Conservation (phyloP, 2,329 filamentous ascomycete genomes). For the Salinomyces thailandicus region DNA sequence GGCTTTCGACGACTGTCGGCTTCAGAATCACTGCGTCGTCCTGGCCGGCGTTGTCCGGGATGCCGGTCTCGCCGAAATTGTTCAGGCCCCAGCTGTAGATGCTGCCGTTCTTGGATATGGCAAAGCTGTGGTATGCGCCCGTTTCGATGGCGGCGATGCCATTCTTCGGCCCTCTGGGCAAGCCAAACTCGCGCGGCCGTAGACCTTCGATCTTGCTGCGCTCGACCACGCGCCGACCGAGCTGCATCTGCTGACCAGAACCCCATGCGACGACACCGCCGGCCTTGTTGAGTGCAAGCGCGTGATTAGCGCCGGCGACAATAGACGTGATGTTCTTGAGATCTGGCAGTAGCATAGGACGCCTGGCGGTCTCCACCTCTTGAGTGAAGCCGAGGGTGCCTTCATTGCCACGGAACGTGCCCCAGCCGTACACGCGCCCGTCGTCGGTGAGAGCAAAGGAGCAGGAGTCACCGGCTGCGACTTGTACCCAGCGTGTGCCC, state of each 20-base stretch:
- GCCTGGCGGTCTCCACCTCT: constrained; percentile 40
- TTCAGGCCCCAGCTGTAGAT: constrained; percentile 80
- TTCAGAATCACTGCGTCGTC: constrained; percentile 60
- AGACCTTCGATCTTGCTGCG: constrained; percentile 45
- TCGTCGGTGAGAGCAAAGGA: constrained; percentile 66
- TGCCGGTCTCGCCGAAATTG: constrained; percentile 71
- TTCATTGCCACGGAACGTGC: constrained; percentile 63
- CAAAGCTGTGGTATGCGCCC: constrained; percentile 74
- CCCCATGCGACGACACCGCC: constrained; percentile 61
- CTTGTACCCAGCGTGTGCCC: constrained; percentile 53
- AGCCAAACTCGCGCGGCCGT: constrained; percentile 46
- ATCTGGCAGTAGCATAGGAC: constrained; percentile 46
- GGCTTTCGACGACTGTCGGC: constrained; percentile 54
- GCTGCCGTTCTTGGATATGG: constrained; percentile 54
- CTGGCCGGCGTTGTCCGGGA: constrained; percentile 49
- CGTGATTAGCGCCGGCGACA: constrained; percentile 58
- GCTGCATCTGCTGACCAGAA: constrained; percentile 58
- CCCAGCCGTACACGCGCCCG: constrained; percentile 72
- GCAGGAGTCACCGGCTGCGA: constrained; percentile 63
- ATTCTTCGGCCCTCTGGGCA: constrained; percentile 37
- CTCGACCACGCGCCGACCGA: constrained; percentile 54
- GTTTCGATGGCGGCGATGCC: constrained; percentile 51
- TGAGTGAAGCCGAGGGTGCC: constrained; percentile 54
- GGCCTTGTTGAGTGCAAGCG: constrained; percentile 56
- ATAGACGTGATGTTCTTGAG: constrained; percentile 57